Evolutionary conservation across 257 asterid genomes (phyloP).

Genomic region (Osmanthus fragrans): DNA sequence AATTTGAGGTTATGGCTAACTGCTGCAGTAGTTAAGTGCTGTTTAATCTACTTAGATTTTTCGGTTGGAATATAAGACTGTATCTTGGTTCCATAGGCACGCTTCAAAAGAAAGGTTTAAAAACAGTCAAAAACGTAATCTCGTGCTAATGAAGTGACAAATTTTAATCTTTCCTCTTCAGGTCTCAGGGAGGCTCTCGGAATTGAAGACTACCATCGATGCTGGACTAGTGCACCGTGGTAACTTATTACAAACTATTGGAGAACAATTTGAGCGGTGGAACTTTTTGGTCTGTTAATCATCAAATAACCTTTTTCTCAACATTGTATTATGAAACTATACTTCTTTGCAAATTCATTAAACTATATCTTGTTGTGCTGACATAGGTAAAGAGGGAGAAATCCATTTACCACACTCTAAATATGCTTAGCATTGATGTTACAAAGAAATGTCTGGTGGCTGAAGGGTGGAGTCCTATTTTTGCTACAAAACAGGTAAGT

Average conservation of each 20-base stretch:
- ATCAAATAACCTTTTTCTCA: not conserved
- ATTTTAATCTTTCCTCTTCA: constrained; percentile 33
- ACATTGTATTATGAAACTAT: constrained; percentile 9
- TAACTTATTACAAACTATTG: constrained; percentile 74
- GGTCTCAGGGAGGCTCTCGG: constrained; percentile 86
- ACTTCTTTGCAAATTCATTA: constrained; percentile 17
- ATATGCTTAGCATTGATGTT: constrained; percentile 98
- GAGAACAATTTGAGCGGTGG: constrained; percentile 84
- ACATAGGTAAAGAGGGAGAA: constrained; percentile 88
- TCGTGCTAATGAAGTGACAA: not conserved
- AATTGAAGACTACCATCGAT: constrained; percentile 90
- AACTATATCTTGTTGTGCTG: constrained; percentile 26
- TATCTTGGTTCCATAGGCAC: not conserved
- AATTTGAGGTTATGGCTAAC: not conserved
- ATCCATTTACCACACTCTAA: constrained; percentile 90
- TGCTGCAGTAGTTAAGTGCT: not conserved
- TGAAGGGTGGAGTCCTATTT: constrained; percentile 99
- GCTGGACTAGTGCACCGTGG: constrained; percentile 89
- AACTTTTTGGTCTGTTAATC: constrained; percentile 67
- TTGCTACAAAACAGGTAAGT: constrained; percentile 82
- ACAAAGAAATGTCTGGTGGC: constrained; percentile 97
- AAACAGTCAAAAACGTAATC: not conserved
- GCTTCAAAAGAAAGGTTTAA: not conserved
- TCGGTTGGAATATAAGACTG: not conserved
- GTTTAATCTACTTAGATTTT: not conserved